Conservation (phyloP, 2,329 filamentous ascomycete genomes). For the Leptographium procerum region DNA sequence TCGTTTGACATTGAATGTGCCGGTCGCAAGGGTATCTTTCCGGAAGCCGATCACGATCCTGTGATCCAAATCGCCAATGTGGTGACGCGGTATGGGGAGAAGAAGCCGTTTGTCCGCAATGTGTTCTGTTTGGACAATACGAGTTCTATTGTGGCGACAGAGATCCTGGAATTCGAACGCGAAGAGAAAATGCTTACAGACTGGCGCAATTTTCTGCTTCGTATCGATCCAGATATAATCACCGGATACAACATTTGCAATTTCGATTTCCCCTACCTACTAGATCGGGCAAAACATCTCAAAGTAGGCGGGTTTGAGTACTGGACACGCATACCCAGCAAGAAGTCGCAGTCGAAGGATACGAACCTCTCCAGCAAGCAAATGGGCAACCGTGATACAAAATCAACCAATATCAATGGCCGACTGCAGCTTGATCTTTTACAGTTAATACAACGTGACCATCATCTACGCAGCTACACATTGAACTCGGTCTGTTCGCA, state of each 20-base stretch:
- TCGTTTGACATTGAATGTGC: slow-evolving; percentile 99
- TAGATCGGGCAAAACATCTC: slow-evolving; percentile 77
- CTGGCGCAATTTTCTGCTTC: slow-evolving; percentile 82
- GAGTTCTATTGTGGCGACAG: slow-evolving; percentile 87
- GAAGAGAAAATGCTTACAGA: slow-evolving; percentile 86
- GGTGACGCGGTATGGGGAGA: slow-evolving; percentile 87
- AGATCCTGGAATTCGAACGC: slow-evolving; percentile 70
- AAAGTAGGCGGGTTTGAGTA: slow-evolving; percentile 73
- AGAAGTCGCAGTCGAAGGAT: slow-evolving; percentile 61
- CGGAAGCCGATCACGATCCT: slow-evolving; percentile 80
- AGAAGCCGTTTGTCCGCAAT: slow-evolving; percentile 89
- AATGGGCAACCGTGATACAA: slow-evolving; percentile 92
- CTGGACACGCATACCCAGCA: slow-evolving; percentile 68
- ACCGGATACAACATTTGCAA: slow-evolving; percentile 98
- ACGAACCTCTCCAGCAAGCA: slow-evolving; percentile 95
- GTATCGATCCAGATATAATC: slow-evolving; percentile 91
- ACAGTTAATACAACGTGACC: slow-evolving; percentile 89
- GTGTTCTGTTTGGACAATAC: slow-evolving; percentile 93
- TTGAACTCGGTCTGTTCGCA: slow-evolving; percentile 93
- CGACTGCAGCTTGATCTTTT: slow-evolving; percentile 85
- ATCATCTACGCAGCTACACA: slow-evolving; percentile 92
- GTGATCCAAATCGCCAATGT: slow-evolving; percentile 98
- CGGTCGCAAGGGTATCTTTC: slow-evolving; percentile 93
- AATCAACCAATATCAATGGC: slow-evolving; percentile 88
- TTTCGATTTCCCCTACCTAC: slow-evolving; percentile 94